A percentile compares a stretch with the other conserved stretches of the same genome.
These are phyloP conservation scores for Delonix regia DNA, from an alignment of 306 rosid species.

Conservation along the genomic window DNA sequence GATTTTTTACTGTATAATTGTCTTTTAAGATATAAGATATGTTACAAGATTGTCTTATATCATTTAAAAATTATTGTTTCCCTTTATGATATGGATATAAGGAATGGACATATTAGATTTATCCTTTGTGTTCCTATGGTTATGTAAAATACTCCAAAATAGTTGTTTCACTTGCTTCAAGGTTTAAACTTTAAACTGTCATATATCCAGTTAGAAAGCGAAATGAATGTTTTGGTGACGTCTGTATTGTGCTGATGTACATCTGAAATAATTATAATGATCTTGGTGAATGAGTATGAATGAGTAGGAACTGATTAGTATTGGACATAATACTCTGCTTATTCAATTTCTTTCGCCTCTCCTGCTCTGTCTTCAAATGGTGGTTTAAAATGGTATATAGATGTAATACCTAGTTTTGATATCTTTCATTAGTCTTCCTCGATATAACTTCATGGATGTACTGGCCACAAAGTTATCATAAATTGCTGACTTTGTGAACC, in stretches of 20 bases:
- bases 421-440: background rate
- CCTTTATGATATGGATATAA: background rate
- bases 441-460: constrained; percentile 6
- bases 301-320: constrained; percentile 4
- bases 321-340: background rate
- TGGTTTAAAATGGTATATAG: background rate
- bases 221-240: constrained; percentile 1
- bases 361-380: background rate
- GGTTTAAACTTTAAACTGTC: constrained; percentile 13
- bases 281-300: background rate
- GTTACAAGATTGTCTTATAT: no score
- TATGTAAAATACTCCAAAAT: background rate
- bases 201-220: background rate
- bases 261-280: background rate
- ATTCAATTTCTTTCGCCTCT: background rate
- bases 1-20: background rate
- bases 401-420: background rate
- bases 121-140: background rate
- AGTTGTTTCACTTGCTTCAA: background rate
- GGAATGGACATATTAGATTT: background rate
- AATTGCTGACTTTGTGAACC: constrained; percentile 30
- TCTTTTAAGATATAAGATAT: no score
- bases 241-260: background rate
- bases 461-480: constrained; percentile 1
- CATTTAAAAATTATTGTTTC: no score